phyloP scores from a whole-genome alignment of 106 monocot genomes.

The Dendrobium officinale region DNA sequence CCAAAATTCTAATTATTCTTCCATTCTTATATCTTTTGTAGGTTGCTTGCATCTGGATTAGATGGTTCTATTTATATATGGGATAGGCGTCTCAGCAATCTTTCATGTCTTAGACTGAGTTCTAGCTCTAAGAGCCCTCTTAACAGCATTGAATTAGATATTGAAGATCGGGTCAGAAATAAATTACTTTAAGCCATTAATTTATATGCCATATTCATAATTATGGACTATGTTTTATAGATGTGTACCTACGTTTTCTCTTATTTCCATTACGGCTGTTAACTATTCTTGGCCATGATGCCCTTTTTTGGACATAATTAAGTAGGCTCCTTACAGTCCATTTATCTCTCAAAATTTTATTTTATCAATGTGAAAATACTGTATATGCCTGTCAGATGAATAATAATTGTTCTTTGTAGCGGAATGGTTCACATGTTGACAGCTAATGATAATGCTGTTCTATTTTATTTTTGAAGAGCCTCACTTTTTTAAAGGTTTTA shows the following conservation, averaged over 20 bases:
- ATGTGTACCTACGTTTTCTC: not conserved
- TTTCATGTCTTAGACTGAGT: slow-evolving; percentile 51
- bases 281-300: not conserved
- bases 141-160: slow-evolving; percentile 63
- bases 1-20: not conserved
- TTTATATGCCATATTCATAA: not conserved
- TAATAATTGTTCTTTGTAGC: not conserved
- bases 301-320: not conserved
- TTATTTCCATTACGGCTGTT: not conserved
- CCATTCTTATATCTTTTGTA: slow-evolving; percentile 14
- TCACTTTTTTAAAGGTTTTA: slow-evolving; percentile 1
- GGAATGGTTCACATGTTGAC: not conserved
- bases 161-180: slow-evolving; percentile 61
- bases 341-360: not conserved
- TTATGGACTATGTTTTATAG: not conserved
- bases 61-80: slow-evolving; percentile 71
- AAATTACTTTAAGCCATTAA: not conserved
- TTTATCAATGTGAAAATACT: not conserved
- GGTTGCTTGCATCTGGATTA: slow-evolving; percentile 77
- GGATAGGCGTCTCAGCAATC: slow-evolving; percentile 59
- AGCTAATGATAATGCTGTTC: not conserved
- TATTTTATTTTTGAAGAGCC: slow-evolving; percentile 3
- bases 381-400: not conserved
- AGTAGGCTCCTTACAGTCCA: not conserved
- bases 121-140: slow-evolving; percentile 41